Percentiles rank a stretch among this genome's conserved stretches.
phyloP scores from a whole-genome alignment of 2,329 filamentous ascomycete species.

The Aspergillaceae sp. region DNA sequence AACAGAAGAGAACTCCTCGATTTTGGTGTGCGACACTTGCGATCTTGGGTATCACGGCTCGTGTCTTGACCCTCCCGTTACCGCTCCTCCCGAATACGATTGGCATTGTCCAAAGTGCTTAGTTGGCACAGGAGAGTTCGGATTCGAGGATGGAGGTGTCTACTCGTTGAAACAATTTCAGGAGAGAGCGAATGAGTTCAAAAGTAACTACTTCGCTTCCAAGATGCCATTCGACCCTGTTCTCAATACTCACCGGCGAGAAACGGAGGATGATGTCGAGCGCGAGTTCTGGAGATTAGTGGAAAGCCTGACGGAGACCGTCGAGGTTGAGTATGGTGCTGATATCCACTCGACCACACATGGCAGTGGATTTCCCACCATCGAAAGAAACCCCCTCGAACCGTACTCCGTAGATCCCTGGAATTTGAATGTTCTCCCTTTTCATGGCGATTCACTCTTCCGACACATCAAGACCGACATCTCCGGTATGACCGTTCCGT shows the following conservation, averaged over 20 bases:
- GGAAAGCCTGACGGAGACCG: constrained; percentile 85
- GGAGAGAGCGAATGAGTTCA: constrained; percentile 90
- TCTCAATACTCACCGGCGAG: constrained; percentile 67
- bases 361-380: constrained; percentile 90
- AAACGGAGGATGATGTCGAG: constrained; percentile 93
- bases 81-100: constrained; percentile 68
- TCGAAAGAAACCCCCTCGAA: constrained; percentile 81
- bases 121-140: constrained; percentile 92
- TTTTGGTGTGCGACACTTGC: constrained; percentile 84
- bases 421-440: constrained; percentile 89
- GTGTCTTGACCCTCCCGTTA: constrained; percentile 80
- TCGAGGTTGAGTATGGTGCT: constrained; percentile 95
- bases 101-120: constrained; percentile 96
- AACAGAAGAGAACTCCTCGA: constrained; percentile 59
- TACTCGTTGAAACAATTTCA: constrained; percentile 96
- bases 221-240: constrained; percentile 84
- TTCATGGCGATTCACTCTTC: constrained; percentile 87
- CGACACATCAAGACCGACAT: constrained; percentile 97
- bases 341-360: constrained; percentile 98
- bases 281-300: constrained; percentile 95
- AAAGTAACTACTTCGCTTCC: constrained; percentile 82
- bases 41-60: constrained; percentile 79
- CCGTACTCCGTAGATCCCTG: constrained; percentile 83
- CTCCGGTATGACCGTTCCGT: constrained; percentile 97
- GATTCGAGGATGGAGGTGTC: constrained; percentile 90